Evolutionary conservation across 1,284 basidiomycete genomes (phyloP).

Genomic region (Leccinum subrobustum): DNA sequence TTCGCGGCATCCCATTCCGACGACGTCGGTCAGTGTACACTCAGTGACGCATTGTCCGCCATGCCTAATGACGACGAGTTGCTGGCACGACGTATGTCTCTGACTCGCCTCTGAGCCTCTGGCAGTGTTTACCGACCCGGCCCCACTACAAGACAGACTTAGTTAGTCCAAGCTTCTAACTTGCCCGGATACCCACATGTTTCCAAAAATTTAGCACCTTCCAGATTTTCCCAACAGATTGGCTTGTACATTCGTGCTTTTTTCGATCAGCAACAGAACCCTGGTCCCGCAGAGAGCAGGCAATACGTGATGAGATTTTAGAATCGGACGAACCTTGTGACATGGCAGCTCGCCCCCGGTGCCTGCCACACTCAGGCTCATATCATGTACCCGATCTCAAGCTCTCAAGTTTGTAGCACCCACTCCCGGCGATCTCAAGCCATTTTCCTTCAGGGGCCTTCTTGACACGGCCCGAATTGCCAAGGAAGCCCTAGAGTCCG

Average conservation of each 20-base stretch:
- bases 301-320: neutral
- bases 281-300: neutral
- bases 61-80: neutral
- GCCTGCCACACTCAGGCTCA: neutral
- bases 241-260: neutral
- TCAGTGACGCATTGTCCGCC: too few species aligned
- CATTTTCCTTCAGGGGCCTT: neutral
- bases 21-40: too few species aligned
- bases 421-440: neutral
- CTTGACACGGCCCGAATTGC: constrained; percentile 4
- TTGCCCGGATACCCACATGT: neutral
- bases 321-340: neutral
- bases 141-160: too few species aligned
- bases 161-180: neutral
- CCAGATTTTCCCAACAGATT: neutral
- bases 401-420: neutral
- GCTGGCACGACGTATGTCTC: neutral
- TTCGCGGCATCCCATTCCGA: too few species aligned
- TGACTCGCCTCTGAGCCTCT: too few species aligned
- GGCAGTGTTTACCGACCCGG: neutral
- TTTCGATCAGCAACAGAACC: neutral
- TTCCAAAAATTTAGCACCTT: neutral
- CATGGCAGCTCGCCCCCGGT: neutral
- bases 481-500: neutral
- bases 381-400: neutral